phyloP scores from a whole-genome alignment of 352 stramenopile species.

The Globisporangium nunn region DNA sequence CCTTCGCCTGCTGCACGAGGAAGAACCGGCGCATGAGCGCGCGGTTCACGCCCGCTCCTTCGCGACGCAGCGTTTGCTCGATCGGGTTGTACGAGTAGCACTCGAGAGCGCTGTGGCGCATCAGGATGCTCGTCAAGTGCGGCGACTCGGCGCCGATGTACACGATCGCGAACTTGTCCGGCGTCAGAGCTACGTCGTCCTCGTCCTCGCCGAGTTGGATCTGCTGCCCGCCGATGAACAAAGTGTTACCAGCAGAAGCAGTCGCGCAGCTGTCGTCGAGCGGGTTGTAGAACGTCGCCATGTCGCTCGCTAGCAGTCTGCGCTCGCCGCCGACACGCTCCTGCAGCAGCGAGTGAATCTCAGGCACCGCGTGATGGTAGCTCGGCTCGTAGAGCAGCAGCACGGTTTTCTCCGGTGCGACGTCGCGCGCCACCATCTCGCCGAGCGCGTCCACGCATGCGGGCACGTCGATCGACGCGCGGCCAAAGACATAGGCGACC shows the following conservation, averaged over 20 bases:
- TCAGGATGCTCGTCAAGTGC: constrained; percentile 77
- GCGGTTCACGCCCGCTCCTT: constrained; percentile 61
- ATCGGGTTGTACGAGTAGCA: constrained; percentile 73
- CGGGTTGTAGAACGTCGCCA: constrained; percentile 70
- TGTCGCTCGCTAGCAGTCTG: constrained; percentile 46
- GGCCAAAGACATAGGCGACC: constrained; percentile 90
- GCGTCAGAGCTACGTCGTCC: constrained; percentile 22
- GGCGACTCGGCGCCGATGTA: constrained; percentile 75
- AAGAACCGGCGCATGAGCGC: constrained; percentile 66
- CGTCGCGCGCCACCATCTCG: constrained; percentile 11
- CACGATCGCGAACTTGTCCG: constrained; percentile 38
- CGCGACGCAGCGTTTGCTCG: constrained; percentile 31
- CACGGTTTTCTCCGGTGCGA: constrained; percentile 44
- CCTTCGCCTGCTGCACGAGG: constrained; percentile 90
- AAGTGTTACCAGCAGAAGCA: background rate
- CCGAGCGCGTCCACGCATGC: constrained; percentile 42
- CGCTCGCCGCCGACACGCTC: constrained; percentile 24
- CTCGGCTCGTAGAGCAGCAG: constrained; percentile 89
- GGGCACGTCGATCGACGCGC: constrained; percentile 53
- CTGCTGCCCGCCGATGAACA: constrained; percentile 57
- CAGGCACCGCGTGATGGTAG: constrained; percentile 78
- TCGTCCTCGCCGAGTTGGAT: constrained; percentile 20
- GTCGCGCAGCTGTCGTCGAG: background rate
- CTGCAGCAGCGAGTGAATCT: constrained; percentile 40
- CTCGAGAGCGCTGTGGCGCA: constrained; percentile 61